These are phyloP conservation scores for Exophiala sp. DNA, from an alignment of 2,329 filamentous ascomycete genomes.

Conservation along the genomic window DNA sequence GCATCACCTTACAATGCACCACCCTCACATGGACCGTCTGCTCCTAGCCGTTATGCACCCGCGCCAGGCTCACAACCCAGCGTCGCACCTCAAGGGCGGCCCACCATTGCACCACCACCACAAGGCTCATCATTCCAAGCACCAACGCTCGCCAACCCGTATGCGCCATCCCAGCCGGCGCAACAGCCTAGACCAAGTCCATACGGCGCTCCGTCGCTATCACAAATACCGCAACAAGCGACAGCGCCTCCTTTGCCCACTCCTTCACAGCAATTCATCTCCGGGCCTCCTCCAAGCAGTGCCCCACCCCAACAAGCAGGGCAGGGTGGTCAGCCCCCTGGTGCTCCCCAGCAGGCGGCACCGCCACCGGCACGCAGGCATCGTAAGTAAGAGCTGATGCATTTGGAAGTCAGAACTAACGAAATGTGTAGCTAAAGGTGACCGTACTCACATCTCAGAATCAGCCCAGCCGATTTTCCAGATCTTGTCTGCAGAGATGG, in stretches of 20 bases:
- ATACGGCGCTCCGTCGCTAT: conserved; percentile 47
- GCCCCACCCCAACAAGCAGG: conserved; percentile 47
- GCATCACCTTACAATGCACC: conserved; percentile 84
- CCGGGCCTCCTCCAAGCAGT: conserved; percentile 48
- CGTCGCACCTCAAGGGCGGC: conserved; percentile 37
- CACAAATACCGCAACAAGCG: conserved; percentile 39
- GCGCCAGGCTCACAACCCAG: conserved; percentile 57
- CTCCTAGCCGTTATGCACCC: conserved; percentile 72
- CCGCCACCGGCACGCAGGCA: conserved; percentile 59
- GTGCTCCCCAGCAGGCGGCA: conserved; percentile 47
- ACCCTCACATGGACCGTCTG: conserved; percentile 62
- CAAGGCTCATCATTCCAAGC: conserved; percentile 34
- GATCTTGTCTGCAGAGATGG: conserved; percentile 77
- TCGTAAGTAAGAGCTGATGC: conserved; percentile 51
- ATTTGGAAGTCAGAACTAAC: conserved; percentile 11
- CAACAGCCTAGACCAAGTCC: conserved; percentile 39
- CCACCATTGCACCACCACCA: conserved; percentile 50
- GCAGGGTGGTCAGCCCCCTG: conserved; percentile 47
- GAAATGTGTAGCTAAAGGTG: conserved; percentile 59
- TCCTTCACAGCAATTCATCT: conserved; percentile 44
- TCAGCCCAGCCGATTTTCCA: conserved; percentile 75
- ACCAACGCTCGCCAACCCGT: conserved; percentile 51
- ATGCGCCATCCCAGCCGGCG: conserved; percentile 52
- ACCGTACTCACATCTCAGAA: conserved; percentile 82
- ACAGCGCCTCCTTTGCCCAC: conserved; percentile 39